Conservation (phyloP, 2,329 filamentous ascomycete genomes). For the Davidsoniella eucalypti region DNA sequence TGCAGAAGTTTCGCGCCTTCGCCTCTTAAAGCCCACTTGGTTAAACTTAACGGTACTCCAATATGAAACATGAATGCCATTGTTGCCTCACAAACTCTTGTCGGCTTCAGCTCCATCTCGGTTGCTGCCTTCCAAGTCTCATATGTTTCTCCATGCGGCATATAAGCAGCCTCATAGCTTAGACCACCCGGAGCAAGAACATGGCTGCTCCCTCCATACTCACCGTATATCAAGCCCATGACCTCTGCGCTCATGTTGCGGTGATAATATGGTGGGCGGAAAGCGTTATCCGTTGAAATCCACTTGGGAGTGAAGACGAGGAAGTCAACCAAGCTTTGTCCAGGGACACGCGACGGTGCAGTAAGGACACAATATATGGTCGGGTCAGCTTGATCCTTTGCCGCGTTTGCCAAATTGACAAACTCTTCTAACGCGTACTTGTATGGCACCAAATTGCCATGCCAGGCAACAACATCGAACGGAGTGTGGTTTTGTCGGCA, state of each 20-base stretch:
- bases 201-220: slow-evolving; percentile 19
- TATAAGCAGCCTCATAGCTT: slow-evolving; percentile 21
- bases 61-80: slow-evolving; percentile 34
- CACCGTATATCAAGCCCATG: slow-evolving; percentile 33
- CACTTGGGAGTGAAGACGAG: slow-evolving; percentile 51
- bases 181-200: slow-evolving; percentile 19
- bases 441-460: slow-evolving; percentile 48
- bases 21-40: slow-evolving; percentile 16
- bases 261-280: slow-evolving; percentile 50
- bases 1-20: slow-evolving; percentile 15
- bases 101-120: slow-evolving; percentile 26
- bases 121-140: slow-evolving; percentile 18
- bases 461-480: slow-evolving; percentile 58
- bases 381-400: slow-evolving; percentile 49
- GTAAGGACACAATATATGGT: slow-evolving; percentile 50
- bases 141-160: slow-evolving; percentile 23
- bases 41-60: slow-evolving; percentile 16
- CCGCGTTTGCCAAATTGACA: slow-evolving; percentile 40
- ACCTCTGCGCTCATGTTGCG: slow-evolving; percentile 41
- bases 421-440: slow-evolving; percentile 41
- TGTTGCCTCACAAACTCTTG: slow-evolving; percentile 27
- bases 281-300: slow-evolving; percentile 45
- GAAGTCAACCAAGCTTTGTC: slow-evolving; percentile 44
- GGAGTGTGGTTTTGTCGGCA: slow-evolving; percentile 48
- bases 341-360: slow-evolving; percentile 34